A percentile compares a stretch with the other conserved stretches of the same genome.
Evolutionary conservation across 2,329 filamentous ascomycete species (phyloP).

Genomic region (Ophiostoma pallidulum): DNA sequence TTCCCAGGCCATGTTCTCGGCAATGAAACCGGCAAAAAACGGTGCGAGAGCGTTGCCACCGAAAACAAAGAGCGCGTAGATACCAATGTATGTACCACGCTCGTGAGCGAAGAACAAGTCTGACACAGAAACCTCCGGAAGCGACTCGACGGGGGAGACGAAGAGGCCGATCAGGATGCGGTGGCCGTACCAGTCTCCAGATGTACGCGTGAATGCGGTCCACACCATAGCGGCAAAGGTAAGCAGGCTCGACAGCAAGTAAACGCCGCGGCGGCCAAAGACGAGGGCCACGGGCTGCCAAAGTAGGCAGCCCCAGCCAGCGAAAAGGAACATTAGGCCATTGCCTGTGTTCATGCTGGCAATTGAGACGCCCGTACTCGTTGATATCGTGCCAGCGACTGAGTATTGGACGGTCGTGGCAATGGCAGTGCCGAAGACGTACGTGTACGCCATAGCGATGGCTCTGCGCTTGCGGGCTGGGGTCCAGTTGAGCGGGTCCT

Average conservation of each 20-base stretch:
- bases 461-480: conserved; percentile 31
- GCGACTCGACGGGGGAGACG: conserved; percentile 34
- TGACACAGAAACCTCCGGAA: conserved; percentile 31
- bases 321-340: conserved; percentile 36
- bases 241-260: conserved; percentile 19
- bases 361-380: conserved; percentile 36
- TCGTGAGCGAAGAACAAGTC: conserved; percentile 51
- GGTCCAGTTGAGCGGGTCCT: conserved; percentile 46
- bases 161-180: conserved; percentile 24
- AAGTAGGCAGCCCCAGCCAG: conserved; percentile 36
- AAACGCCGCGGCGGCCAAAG: conserved; percentile 28
- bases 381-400: conserved; percentile 36
- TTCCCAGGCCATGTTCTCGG: conserved; percentile 37
- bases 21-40: conserved; percentile 40
- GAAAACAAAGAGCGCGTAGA: conserved; percentile 34
- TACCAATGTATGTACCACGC: conserved; percentile 41
- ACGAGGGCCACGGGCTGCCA: conserved; percentile 39
- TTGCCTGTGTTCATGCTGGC: conserved; percentile 38
- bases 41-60: conserved; percentile 27
- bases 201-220: conserved; percentile 29
- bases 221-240: conserved; percentile 27
- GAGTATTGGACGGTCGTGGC: conserved; percentile 39
- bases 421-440: conserved; percentile 39
- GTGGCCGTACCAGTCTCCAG: conserved; percentile 21
- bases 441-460: conserved; percentile 16